Evolutionary conservation across 106 monocot genomes (phyloP).

Genomic region (Amphibolis antarctica): DNA sequence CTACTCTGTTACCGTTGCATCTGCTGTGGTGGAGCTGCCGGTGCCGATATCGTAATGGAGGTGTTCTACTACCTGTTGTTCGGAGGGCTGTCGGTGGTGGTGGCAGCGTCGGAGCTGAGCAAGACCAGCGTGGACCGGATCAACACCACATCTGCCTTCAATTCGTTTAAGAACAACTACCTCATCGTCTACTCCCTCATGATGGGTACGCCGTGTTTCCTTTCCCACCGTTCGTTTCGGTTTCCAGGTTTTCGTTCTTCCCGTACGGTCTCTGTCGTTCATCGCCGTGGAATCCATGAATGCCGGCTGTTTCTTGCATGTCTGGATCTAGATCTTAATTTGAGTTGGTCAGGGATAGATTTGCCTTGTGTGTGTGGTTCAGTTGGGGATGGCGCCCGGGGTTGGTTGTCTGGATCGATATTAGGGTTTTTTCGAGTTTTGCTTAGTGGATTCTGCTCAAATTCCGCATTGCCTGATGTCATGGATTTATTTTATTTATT

Average conservation of each 20-base stretch:
- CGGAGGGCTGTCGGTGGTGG: constrained; percentile 52
- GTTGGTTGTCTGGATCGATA: no score
- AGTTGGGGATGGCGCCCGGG: no score
- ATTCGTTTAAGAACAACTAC: constrained; percentile 96
- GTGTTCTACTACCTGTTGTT: constrained; percentile 79
- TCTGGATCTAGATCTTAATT: not conserved
- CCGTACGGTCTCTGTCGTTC: not conserved
- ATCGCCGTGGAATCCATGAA: not conserved
- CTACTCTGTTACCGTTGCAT: no score
- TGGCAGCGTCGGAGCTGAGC: constrained; percentile 75
- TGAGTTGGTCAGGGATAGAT: not conserved
- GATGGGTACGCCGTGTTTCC: constrained; percentile 48
- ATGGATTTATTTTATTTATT: no score
- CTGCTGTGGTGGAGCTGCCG: no score
- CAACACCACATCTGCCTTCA: constrained; percentile 71
- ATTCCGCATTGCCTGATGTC: not conserved
- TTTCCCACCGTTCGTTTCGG: no score
- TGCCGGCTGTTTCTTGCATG: no score
- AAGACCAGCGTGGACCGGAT: constrained; percentile 78
- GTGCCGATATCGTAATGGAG: constrained; percentile 44
- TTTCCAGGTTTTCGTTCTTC: no score
- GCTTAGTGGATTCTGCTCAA: no score
- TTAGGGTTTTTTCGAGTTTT: no score
- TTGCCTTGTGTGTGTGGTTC: no score
- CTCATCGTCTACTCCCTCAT: constrained; percentile 95